Percentiles rank a stretch among this genome's conserved stretches.
phyloP scores from a whole-genome alignment of 2,329 filamentous ascomycete species.

The Calonectria crousiana region DNA sequence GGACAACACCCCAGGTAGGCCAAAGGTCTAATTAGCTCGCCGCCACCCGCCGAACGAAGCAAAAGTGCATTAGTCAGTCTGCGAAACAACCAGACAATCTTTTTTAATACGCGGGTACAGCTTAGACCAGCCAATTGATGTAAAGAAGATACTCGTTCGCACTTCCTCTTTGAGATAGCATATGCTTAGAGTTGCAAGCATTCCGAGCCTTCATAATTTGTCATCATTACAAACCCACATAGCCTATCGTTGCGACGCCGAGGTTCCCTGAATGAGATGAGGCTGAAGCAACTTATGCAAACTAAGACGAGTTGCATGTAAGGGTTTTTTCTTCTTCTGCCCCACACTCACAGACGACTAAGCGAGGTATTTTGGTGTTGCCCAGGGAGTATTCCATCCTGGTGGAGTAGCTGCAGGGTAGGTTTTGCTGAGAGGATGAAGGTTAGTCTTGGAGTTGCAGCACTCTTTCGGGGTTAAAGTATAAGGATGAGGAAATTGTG shows the following conservation, averaged over 20 bases:
- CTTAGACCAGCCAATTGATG: background rate
- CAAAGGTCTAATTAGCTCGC: background rate
- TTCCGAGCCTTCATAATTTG: background rate
- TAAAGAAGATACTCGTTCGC: background rate
- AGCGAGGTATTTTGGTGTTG: background rate
- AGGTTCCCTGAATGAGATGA: slow-evolving; percentile 1
- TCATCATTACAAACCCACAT: background rate
- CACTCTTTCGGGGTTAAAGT: background rate
- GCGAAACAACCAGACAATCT: no score
- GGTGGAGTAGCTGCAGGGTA: background rate
- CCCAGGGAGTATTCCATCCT: background rate
- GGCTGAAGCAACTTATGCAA: background rate
- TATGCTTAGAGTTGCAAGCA: background rate
- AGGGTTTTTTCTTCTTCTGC: background rate
- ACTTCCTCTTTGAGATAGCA: background rate
- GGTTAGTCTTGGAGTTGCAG: background rate
- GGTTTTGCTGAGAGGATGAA: no score
- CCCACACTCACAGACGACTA: slow-evolving; percentile 1
- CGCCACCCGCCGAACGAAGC: background rate
- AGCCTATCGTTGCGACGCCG: background rate
- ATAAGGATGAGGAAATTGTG: background rate
- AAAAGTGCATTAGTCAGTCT: background rate
- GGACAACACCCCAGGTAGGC: background rate
- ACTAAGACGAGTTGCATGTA: background rate
- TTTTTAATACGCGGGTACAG: no score